Conservation (phyloP, 768 basidiomycete genomes). For the Arthromyces matolae region DNA sequence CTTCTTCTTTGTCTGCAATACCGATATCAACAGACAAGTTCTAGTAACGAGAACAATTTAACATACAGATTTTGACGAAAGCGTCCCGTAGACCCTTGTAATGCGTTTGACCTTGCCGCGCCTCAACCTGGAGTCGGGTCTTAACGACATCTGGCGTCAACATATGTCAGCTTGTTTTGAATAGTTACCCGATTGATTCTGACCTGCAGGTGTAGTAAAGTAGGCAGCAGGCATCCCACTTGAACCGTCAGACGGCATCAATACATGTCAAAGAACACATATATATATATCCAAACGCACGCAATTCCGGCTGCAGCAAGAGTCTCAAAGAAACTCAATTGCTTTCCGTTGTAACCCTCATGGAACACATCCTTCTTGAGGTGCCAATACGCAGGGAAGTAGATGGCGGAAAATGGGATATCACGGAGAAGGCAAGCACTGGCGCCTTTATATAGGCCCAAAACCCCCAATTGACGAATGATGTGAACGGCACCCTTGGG, state of each 20-base stretch:
- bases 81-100: slow-evolving; percentile 92
- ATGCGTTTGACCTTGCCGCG: slow-evolving; percentile 82
- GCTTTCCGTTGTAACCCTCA: slow-evolving; percentile 94
- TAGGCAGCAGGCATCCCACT: slow-evolving; percentile 99
- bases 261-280: slow-evolving; percentile 15
- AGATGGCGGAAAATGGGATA: slow-evolving; percentile 95
- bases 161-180: slow-evolving; percentile 13
- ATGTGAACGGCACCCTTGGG: slow-evolving; percentile 91
- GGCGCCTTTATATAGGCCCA: slow-evolving; percentile 92
- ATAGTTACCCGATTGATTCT: slow-evolving; percentile 20
- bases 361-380: slow-evolving; percentile 92
- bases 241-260: slow-evolving; percentile 28
- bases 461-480: slow-evolving; percentile 83
- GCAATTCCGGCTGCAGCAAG: slow-evolving; percentile 76
- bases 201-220: slow-evolving; percentile 87
- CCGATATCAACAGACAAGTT: slow-evolving; percentile 14
- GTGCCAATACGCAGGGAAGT: slow-evolving; percentile 86
- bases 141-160: slow-evolving; percentile 82
- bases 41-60: not conserved
- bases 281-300: slow-evolving; percentile 45
- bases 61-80: slow-evolving; percentile 82
- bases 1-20: slow-evolving; percentile 76
- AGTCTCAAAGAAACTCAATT: slow-evolving; percentile 87
- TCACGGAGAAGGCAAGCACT: slow-evolving; percentile 92
- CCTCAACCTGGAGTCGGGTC: slow-evolving; percentile 92